Conservation (phyloP, 2,329 filamentous ascomycete genomes). For the Aspergillus sp. region DNA sequence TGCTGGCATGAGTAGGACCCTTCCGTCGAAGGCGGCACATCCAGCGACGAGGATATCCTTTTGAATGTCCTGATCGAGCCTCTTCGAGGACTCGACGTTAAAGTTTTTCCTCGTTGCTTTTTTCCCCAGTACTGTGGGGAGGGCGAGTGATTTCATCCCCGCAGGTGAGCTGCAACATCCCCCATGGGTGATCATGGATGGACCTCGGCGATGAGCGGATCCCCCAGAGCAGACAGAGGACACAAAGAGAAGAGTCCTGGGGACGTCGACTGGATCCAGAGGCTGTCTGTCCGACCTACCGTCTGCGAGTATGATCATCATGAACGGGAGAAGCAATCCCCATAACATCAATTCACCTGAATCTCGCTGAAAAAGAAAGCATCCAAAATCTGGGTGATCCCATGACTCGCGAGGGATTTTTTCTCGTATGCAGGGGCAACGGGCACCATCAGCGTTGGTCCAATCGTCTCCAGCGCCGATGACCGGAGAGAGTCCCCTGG, state of each 20-base stretch:
- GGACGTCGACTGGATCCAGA: no score
- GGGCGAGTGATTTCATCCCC: conserved; percentile 12
- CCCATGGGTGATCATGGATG: no score
- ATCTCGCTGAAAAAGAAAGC: neutral
- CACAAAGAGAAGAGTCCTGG: no score
- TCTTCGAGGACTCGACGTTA: no score
- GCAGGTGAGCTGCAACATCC: conserved; percentile 12
- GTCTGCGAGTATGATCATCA: no score
- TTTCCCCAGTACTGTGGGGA: conserved; percentile 10
- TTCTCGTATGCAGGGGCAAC: conserved; percentile 9
- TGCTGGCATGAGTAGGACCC: no score
- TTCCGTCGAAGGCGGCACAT: no score
- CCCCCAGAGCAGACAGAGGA: neutral
- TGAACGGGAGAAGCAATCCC: no score
- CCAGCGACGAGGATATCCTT: no score
- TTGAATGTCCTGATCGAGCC: no score
- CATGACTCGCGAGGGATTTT: neutral
- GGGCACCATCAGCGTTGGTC: neutral
- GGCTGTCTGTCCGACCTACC: no score
- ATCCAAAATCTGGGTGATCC: neutral
- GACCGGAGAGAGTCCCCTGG: neutral
- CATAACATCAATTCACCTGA: no score
- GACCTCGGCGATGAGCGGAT: neutral
- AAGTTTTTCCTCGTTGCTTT: conserved; percentile 8
- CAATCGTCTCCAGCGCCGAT: neutral